Evolutionary conservation across 2,329 filamentous ascomycete genomes (phyloP).

Genomic region (Fusarium caatingaense): DNA sequence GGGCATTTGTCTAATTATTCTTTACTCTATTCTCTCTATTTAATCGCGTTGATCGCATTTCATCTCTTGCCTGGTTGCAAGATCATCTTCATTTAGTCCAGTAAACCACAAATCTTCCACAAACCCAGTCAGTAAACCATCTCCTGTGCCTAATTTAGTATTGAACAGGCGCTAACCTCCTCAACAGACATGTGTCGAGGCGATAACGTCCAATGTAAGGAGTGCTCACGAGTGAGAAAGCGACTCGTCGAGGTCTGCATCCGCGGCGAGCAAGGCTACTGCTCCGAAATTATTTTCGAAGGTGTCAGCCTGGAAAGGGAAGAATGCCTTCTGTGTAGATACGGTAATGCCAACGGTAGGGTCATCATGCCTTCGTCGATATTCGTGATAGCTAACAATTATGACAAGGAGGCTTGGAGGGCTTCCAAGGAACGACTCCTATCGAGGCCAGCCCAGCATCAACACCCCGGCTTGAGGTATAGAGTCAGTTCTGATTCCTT

Average conservation of each 20-base stretch:
- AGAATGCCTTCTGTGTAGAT: slow-evolving; percentile 21
- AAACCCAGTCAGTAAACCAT: not conserved
- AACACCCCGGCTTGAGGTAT: not conserved
- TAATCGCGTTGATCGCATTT: slow-evolving; percentile 2
- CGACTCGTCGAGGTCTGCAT: slow-evolving; percentile 26
- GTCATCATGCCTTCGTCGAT: slow-evolving; percentile 11
- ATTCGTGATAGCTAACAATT: slow-evolving; percentile 7
- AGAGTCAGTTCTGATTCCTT: not conserved
- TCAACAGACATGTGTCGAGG: slow-evolving; percentile 30
- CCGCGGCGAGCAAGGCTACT: slow-evolving; percentile 25
- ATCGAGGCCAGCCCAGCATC: not conserved
- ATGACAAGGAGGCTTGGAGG: slow-evolving; percentile 21
- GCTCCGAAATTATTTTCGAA: slow-evolving; percentile 26
- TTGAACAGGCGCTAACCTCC: not conserved
- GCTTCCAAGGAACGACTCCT: slow-evolving; percentile 11
- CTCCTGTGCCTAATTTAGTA: too few relatives aligned
- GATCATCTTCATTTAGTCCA: not conserved
- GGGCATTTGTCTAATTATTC: not conserved
- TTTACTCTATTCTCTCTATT: slow-evolving; percentile 7
- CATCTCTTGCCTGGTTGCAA: slow-evolving; percentile 7
- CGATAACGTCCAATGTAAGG: slow-evolving; percentile 32
- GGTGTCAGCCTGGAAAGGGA: slow-evolving; percentile 22
- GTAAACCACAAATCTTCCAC: not conserved
- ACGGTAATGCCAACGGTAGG: slow-evolving; percentile 6
- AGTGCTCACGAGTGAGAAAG: slow-evolving; percentile 19